Conservation (phyloP, 2,329 filamentous ascomycete species). For the Venturia nashicola region DNA sequence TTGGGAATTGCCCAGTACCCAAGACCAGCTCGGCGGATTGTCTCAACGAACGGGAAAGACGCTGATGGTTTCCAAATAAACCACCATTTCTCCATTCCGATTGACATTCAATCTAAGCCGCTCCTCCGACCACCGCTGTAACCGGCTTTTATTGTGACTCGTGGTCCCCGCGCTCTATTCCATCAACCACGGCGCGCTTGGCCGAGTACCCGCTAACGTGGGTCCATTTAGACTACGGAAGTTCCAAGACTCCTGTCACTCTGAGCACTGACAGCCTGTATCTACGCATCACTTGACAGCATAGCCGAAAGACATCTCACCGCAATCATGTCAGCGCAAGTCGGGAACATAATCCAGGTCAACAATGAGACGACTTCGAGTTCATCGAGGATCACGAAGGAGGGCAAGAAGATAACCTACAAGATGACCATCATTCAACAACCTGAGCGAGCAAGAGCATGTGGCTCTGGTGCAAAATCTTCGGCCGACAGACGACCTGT, state of each 20-base stretch:
- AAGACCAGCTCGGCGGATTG: not conserved
- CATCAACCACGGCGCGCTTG: not conserved
- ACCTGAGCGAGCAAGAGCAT: conserved; percentile 85
- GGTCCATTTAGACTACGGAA: not conserved
- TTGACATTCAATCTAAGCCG: not conserved
- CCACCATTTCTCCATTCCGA: not conserved
- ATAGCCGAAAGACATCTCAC: not conserved
- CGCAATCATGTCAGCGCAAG: not conserved
- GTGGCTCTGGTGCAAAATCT: conserved; percentile 85
- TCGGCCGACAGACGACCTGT: conserved; percentile 84
- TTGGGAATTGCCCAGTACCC: not conserved
- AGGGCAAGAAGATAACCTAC: conserved; percentile 70
- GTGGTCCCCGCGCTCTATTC: not conserved
- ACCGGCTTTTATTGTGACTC: not conserved
- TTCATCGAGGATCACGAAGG: conserved; percentile 51
- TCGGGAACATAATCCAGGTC: conserved; percentile 31
- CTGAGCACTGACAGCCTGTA: not conserved
- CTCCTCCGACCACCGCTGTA: not conserved
- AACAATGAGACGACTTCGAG: conserved; percentile 44
- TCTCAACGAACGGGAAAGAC: not conserved
- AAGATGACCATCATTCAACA: conserved; percentile 80
- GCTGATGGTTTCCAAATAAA: not conserved
- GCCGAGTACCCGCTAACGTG: not conserved
- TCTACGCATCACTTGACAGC: not conserved
- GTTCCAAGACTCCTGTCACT: not conserved